A percentile compares a stretch with the other conserved stretches of the same genome.
These are phyloP conservation scores for Phytophthora tentaculata DNA, from an alignment of 352 stramenopile species.

Conservation along the genomic window DNA sequence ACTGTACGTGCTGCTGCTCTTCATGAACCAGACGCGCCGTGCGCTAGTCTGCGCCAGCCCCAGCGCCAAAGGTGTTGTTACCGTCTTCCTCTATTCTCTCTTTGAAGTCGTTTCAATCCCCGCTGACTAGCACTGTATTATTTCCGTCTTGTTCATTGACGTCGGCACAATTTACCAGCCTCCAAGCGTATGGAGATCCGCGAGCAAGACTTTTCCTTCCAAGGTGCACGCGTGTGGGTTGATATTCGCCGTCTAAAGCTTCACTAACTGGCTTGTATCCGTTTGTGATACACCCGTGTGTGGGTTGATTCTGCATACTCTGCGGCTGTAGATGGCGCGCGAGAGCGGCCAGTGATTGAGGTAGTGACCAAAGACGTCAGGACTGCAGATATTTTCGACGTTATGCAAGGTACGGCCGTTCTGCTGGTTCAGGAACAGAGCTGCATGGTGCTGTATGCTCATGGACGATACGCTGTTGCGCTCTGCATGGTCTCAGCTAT, in stretches of 20 bases:
- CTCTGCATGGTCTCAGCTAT: conserved; percentile 34
- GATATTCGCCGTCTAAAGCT: conserved; percentile 9
- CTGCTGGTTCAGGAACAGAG: not conserved
- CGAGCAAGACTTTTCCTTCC: conserved; percentile 75
- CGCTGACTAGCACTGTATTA: conserved; percentile 16
- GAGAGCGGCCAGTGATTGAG: conserved; percentile 50
- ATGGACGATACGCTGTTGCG: conserved; percentile 22
- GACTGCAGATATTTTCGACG: conserved; percentile 55
- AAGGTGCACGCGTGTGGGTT: conserved; percentile 40
- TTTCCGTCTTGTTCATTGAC: conserved; percentile 18
- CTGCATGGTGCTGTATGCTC: conserved; percentile 16
- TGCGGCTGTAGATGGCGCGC: conserved; percentile 41
- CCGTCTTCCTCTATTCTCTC: conserved; percentile 5
- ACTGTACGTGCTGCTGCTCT: conserved; percentile 39
- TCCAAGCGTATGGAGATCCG: conserved; percentile 61
- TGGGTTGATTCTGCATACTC: conserved; percentile 30
- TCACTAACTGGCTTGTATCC: conserved; percentile 27
- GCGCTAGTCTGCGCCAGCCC: conserved; percentile 31
- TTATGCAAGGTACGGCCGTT: conserved; percentile 51
- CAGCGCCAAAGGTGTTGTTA: conserved; percentile 28
- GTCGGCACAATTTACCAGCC: conserved; percentile 12
- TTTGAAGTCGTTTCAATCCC: conserved; percentile 38
- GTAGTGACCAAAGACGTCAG: conserved; percentile 59
- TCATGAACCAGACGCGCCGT: conserved; percentile 35
- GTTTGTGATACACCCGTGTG: not conserved